phyloP scores from a whole-genome alignment of 2,329 filamentous ascomycete genomes.

The Colletotrichum spinosum region DNA sequence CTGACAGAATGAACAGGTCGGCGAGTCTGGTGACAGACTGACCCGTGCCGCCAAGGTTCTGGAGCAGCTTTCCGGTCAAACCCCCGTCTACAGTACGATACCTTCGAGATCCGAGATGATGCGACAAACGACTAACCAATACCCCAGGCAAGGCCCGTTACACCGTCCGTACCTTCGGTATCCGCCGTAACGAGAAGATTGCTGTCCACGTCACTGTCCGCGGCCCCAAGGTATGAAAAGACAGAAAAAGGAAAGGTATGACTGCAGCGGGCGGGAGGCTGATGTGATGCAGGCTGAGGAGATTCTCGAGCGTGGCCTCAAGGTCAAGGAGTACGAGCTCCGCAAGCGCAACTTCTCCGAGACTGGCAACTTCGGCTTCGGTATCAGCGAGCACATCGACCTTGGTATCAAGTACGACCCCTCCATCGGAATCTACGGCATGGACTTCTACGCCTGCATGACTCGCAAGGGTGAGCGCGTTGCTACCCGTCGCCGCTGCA shows the following conservation, averaged over 20 bases:
- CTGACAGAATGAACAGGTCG: slow-evolving; percentile 64
- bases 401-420: slow-evolving; percentile 99
- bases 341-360: slow-evolving; percentile 99
- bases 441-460: slow-evolving; percentile 99
- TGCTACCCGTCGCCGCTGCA: slow-evolving; percentile 90
- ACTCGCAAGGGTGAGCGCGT: slow-evolving; percentile 99
- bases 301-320: slow-evolving; percentile 99
- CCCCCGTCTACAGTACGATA: slow-evolving; percentile 95
- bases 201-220: slow-evolving; percentile 99
- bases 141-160: slow-evolving; percentile 95
- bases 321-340: slow-evolving; percentile 99
- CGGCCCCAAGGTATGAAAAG: slow-evolving; percentile 75
- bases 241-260: background rate
- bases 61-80: slow-evolving; percentile 99
- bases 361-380: slow-evolving; percentile 99
- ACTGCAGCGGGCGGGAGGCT: background rate
- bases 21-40: slow-evolving; percentile 99
- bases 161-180: slow-evolving; percentile 99
- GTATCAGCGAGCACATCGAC: slow-evolving; percentile 99
- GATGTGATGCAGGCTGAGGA: slow-evolving; percentile 80
- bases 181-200: slow-evolving; percentile 99
- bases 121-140: slow-evolving; percentile 36
- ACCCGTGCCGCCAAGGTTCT: slow-evolving; percentile 99
- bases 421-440: slow-evolving; percentile 98
- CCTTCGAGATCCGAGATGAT: background rate